Base-by-base conservation (phyloP, 257 asterid genomes). In the Ilex asprella region DNA sequence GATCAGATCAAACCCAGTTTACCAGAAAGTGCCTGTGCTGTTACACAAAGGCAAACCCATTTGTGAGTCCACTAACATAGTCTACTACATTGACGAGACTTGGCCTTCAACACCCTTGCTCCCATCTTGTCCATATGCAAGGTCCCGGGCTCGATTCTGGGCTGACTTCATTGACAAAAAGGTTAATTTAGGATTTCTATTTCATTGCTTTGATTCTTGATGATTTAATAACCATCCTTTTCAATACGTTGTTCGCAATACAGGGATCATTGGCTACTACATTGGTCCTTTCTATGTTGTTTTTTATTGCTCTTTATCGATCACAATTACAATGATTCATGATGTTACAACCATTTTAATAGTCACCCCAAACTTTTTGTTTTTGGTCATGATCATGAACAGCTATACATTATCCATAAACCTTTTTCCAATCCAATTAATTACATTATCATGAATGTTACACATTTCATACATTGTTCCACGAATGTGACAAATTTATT, bases 81-180 rank as follows among this genome's bases (percentile, higher is more conserved):
- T 89, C 13, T 68, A 71, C 32, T 89, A 81, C 73, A 81, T 86
- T 39, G 95, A 84, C n/a, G 95, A 89, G 75, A 79, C 85, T 0
- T 86, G 76, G 72, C 68, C 81, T 30, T 68, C 75, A 3, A 75
- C 81, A 0, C 79, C 70, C 10, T 51, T 84, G 68, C 61, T 89
- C 61, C 94, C 95, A 13, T 53, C 79, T 58, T 77, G 70, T 30
- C 32, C 91, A 29, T 89, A 84, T 55, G 97, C 73, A 1, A 77
- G 83, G 12, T 71, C 91, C 39, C 56, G 77, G 49, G 89, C 94
- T 39, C 82, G 97, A 27, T 86, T 89, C 56, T 89, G 95, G 97
- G 82, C 85, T 1, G 97, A 86, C 30, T 86, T 75, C 70, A 78
- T 89, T n/a, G 97, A 86, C 66, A 86, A 86, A 78, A 84, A 81